phyloP scores from a whole-genome alignment of 2,329 filamentous ascomycete genomes.

The Talaromyces piceae region DNA sequence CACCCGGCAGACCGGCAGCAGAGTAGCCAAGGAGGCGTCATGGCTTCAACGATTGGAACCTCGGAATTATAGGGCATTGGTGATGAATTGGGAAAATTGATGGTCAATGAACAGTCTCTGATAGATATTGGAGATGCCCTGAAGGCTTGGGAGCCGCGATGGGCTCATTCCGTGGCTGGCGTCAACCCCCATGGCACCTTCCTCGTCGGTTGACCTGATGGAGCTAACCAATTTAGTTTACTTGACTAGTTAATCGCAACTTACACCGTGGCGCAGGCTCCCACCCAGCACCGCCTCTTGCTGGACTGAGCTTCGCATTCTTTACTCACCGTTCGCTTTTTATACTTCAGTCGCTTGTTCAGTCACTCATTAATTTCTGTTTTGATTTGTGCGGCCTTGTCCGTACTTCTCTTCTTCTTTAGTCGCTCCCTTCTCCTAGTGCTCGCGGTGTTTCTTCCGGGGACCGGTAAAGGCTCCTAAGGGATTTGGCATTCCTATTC shows the following conservation, averaged over 20 bases:
- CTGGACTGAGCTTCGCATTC: background rate
- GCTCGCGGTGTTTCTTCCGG: background rate
- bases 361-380: background rate
- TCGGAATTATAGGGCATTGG: background rate
- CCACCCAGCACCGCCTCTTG: background rate
- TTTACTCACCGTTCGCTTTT: background rate
- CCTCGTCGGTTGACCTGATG: background rate
- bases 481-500: background rate
- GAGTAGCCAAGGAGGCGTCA: background rate
- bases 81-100: background rate
- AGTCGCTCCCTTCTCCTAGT: background rate
- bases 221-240: too few species aligned
- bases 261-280: background rate
- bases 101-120: too few species aligned
- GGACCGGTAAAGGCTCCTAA: background rate
- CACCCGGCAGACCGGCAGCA: conserved; percentile 5
- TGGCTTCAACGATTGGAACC: background rate
- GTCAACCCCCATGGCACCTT: background rate
- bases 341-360: background rate
- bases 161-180: background rate
- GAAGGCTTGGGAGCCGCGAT: too few species aligned
- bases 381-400: background rate
- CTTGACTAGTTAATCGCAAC: background rate
- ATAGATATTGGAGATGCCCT: too few species aligned
- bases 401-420: background rate